Conservation (phyloP, 2,329 filamentous ascomycete genomes). For the Neopestalotiopsis sp. region DNA sequence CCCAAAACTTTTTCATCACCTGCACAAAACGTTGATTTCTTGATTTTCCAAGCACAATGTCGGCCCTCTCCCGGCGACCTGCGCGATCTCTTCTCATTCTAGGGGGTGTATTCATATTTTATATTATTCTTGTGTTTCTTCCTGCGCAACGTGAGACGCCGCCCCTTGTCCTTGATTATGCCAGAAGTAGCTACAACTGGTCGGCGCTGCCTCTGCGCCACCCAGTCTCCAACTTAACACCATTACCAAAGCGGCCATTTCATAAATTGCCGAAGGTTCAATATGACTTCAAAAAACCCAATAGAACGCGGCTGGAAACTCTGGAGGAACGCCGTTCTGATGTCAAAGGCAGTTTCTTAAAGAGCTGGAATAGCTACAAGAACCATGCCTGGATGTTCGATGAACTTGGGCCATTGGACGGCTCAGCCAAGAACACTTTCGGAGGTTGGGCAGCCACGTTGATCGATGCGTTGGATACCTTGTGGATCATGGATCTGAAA, state of each 20-base stretch:
- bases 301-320: slow-evolving; percentile 28
- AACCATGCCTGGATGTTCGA: slow-evolving; percentile 57
- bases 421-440: slow-evolving; percentile 51
- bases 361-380: slow-evolving; percentile 57
- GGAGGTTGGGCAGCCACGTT: slow-evolving; percentile 64
- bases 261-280: slow-evolving; percentile 18
- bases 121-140: slow-evolving; percentile 19
- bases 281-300: slow-evolving; percentile 40
- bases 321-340: slow-evolving; percentile 35
- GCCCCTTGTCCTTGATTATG: slow-evolving; percentile 17
- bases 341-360: slow-evolving; percentile 48
- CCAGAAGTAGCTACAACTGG: slow-evolving; percentile 21
- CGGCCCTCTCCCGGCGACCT: slow-evolving; percentile 18
- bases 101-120: slow-evolving; percentile 16
- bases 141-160: slow-evolving; percentile 13
- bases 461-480: slow-evolving; percentile 64
- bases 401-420: slow-evolving; percentile 55
- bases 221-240: slow-evolving; percentile 16
- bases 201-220: slow-evolving; percentile 17
- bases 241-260: slow-evolving; percentile 10
- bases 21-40: background rate
- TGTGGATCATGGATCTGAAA: slow-evolving; percentile 65
- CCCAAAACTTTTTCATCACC: background rate
- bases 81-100: slow-evolving; percentile 16
- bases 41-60: slow-evolving; percentile 12